Evolutionary conservation across 495 filamentous ascomycete genomes (phyloP).

Genomic region (Neurospora sublineolata): DNA sequence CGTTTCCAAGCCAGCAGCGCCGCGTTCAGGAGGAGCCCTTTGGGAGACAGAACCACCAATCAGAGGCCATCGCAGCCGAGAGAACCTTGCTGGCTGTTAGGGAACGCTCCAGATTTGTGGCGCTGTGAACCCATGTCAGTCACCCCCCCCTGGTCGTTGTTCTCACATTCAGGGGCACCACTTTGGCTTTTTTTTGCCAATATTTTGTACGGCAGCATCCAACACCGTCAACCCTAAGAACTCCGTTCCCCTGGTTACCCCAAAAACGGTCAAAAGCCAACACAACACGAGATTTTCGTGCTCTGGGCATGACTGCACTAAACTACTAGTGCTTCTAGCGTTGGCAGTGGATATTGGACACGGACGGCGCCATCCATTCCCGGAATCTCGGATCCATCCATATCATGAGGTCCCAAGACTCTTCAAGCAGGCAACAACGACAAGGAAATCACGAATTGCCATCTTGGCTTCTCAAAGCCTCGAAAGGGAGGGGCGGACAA

Average conservation of each 20-base stretch:
- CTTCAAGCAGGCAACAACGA: not conserved
- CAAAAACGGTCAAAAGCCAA: not conserved
- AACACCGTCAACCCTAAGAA: not conserved
- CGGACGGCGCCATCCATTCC: not conserved
- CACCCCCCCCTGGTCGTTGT: not conserved
- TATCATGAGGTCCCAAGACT: not conserved
- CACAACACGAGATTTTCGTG: not conserved
- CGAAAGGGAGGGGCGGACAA: not conserved
- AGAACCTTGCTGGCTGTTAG: not conserved
- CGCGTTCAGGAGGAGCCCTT: not conserved
- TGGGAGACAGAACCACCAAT: not conserved
- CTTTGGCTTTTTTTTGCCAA: not conserved
- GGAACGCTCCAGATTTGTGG: constrained; percentile 6
- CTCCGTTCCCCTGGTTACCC: not conserved
- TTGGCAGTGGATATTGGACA: not conserved
- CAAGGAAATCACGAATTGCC: not conserved
- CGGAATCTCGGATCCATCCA: not conserved
- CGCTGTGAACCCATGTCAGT: constrained; percentile 1
- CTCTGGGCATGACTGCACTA: not conserved
- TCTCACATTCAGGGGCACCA: not conserved
- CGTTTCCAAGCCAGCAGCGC: not conserved
- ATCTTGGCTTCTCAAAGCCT: not conserved
- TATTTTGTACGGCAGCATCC: not conserved
- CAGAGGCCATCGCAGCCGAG: not conserved
- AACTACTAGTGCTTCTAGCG: not conserved